Conservation (phyloP, 2,329 filamentous ascomycete genomes). For the Akanthomyces uredinophilus region DNA sequence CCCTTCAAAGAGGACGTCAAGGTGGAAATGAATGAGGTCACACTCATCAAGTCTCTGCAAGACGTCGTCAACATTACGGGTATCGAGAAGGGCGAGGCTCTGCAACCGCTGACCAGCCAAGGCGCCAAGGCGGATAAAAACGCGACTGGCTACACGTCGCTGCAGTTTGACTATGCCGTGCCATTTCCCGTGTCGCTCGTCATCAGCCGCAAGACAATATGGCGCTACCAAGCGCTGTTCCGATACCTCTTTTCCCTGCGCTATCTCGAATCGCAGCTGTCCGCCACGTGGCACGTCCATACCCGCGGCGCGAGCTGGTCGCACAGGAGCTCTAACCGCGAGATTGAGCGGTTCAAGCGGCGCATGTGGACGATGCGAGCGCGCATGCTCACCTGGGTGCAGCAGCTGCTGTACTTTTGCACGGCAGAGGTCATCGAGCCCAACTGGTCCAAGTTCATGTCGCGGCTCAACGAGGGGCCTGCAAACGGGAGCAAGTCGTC, state of each 20-base stretch:
- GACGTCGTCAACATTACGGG: conserved; percentile 95
- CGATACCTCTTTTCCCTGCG: conserved; percentile 86
- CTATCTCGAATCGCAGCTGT: conserved; percentile 82
- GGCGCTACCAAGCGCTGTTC: conserved; percentile 92
- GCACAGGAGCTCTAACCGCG: conserved; percentile 66
- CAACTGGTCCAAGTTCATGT: conserved; percentile 93
- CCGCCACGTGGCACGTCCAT: conserved; percentile 85
- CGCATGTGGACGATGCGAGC: conserved; percentile 86
- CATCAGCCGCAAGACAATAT: conserved; percentile 93
- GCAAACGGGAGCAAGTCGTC: conserved; percentile 24
- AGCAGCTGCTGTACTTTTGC: conserved; percentile 94
- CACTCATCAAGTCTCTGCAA: conserved; percentile 89
- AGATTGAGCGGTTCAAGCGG: conserved; percentile 87
- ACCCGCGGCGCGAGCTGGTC: conserved; percentile 77
- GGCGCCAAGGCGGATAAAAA: conserved; percentile 76
- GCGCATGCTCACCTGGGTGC: conserved; percentile 94
- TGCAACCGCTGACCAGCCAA: conserved; percentile 66
- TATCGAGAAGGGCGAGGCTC: conserved; percentile 81
- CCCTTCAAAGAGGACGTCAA: conserved; percentile 98
- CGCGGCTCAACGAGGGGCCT: conserved; percentile 58
- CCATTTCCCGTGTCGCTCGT: conserved; percentile 94
- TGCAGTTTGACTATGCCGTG: conserved; percentile 90
- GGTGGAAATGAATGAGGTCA: conserved; percentile 93
- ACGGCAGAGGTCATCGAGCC: conserved; percentile 96
- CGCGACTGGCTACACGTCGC: conserved; percentile 82